Evolutionary conservation across 495 filamentous ascomycete genomes (phyloP), one percentile per base, ranked within the genome.

Genomic region (Penicillium coprophilum): DNA sequence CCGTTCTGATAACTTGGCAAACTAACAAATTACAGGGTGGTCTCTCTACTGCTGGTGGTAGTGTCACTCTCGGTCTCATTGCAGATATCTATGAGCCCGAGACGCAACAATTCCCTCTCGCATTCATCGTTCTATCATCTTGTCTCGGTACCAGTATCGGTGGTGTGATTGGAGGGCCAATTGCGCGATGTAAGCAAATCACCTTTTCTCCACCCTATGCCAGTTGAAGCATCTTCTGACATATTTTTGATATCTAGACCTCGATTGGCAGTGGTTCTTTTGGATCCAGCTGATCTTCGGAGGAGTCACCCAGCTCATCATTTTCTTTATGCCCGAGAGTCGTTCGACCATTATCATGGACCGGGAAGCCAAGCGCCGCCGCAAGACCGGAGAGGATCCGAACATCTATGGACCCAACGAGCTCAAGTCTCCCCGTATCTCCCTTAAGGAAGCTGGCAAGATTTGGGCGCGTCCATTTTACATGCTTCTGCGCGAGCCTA

Each of bases 201-300:
- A 12, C 36, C 46, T 31, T 31, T 6, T 38, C 21, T 13, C 20
- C 21, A 3, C 17, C 20, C 6, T 15, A 1, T 4, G 2, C 10
- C 1, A 3, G 13, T 21, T 28, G 11, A 6, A 13, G n/a, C 30
- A 31, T 23, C 12, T 36, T 11, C 60, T 63, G 50, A 63, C 28
- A 19, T 10, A 6, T 4, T 0, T 10, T 27, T 17, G 5, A 12
- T 13, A 40, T 6, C 13, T 45, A 60, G 68, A 65, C 63, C 72
- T 87, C 6, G 60, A 64, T 19, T 92, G 88, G 89, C 74, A 78
- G 46, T 93, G 90, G 90, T 82, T 77, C 55, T 87, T 90, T 71
- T 91, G 87, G 87, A 85, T 91, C 60, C 86, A 90, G 64, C 78
- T 92, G 55, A 87, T 90, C 59, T 83, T 91, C 54, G 88, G 89